Base-by-base conservation (phyloP, 169 alveolate genomes). In the Cryptosporidium meleagridis region DNA sequence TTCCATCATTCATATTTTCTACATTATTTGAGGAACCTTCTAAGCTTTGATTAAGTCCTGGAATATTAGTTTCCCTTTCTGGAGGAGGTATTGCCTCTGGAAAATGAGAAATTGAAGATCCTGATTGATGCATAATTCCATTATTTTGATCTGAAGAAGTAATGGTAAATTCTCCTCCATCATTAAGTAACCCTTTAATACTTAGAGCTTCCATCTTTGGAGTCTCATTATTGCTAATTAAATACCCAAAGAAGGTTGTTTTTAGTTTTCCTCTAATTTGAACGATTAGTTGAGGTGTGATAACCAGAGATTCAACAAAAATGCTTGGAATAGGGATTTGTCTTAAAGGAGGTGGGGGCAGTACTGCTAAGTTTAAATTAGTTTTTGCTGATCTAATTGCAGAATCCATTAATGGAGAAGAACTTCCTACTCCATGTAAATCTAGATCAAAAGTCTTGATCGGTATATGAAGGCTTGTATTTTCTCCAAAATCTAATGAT, bases 311-410 rank as follows among this genome's bases (percentile, higher is more conserved):
- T 16, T 80, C 52, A 14, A 80, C 52, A 9, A 52, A 16, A 26
- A 80, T 44, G 7, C 52, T 61, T 21, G 89, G 89, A 0, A 26
- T 62, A 44, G 89, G 89, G 51, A 80, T 65, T 41, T 80, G 89
- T 33, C 89, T 80, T 10, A 80, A 55, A 37, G 89, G 89, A 6
- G 73, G 89, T 3, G 89, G 89, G 1, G 89, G 89, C 9, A 80
- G 69, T 18, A 80, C 37, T 31, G 89, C 89, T 7, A 80, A 37
- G 26, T 80, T 80, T 44, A 80, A 12, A 44, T 23, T 80, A 12
- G 80, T 62, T 65, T 48, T 80, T 41, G 80, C 44, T 9, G 68
- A 48, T 33, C 89, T 59, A 44, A 80, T 41, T 6, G 89, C 80
- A 62, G 89, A 80, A 4, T 80, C 89, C 75, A 80, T 23, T 35